Evolutionary conservation across 495 filamentous ascomycete species (phyloP), one percentile per base, ranked within the genome.

Genomic region (Evernia prunastri): DNA sequence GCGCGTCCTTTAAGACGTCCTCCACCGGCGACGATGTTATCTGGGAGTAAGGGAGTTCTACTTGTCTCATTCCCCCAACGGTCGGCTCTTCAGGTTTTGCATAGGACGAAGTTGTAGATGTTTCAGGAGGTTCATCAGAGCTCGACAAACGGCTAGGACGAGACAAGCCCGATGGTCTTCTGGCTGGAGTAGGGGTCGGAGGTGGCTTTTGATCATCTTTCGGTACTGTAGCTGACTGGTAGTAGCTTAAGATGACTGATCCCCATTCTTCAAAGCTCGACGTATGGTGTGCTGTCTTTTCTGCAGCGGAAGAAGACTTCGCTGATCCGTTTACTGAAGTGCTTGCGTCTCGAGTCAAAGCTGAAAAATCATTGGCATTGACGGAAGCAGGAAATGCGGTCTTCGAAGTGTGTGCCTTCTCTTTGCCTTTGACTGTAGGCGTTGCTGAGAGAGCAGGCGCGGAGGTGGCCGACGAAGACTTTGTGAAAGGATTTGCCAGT

Each of bases 401-500:
- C 66, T 76, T 72, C 9, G 80, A 49, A 18, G 20, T 53, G n/a
- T 57, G 56, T 36, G 79, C 74, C 57, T 88, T 94, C 29, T 95
- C 91, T 71, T 92, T 94, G 40, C 80, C 84, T 70, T 93, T 94
- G 59, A 72, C 72, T 7, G 73, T 73, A 25, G 71, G 72, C 5
- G 80, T 80, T 15, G 82, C 80, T 33, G 77, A 80, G 0, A 70
- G 47, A 42, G 80, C 67, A 35, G 67, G 61, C 67, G 74, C 73
- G 60, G 68, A 72, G 42, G 18, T 53, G 59, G 69, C 75, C 63
- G 68, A 76, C 66, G 66, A 81, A 68, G 71, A 87, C 81, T 89
- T 94, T 11, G 86, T 78, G 71, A 97, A 96, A 15, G 94, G 91
- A 42, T 86, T 79, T 6, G 94, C 87, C 33, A 97, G 77, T 70